Evolutionary conservation across 768 basidiomycete species (phyloP).

Genomic region (Mrakia hoshinonis): DNA sequence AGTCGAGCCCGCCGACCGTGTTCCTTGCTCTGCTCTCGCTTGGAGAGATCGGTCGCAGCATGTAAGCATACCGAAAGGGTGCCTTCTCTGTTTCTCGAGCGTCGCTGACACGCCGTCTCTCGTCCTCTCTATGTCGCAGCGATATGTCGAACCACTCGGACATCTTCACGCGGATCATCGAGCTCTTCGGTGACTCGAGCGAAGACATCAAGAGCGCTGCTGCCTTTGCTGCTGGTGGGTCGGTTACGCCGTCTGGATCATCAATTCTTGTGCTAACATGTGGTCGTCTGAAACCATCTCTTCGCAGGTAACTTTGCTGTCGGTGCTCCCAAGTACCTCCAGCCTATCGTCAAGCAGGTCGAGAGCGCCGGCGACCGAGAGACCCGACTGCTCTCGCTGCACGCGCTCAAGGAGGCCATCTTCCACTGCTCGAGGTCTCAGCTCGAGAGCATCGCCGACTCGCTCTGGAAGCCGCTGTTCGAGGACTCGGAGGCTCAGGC

Average conservation of each 20-base stretch:
- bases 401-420: conserved; percentile 92
- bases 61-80: too few relatives aligned
- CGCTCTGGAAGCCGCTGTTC: conserved; percentile 86
- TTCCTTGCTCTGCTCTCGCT: conserved; percentile 78
- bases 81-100: too few relatives aligned
- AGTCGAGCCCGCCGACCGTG: conserved; percentile 54
- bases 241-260: not conserved
- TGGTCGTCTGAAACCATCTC: too few relatives aligned
- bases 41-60: conserved; percentile 84
- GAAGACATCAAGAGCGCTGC: conserved; percentile 85
- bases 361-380: conserved; percentile 55
- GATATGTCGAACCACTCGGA: conserved; percentile 72
- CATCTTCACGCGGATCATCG: conserved; percentile 29
- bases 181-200: conserved; percentile 65
- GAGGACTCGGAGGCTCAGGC: conserved; percentile 76
- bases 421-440: conserved; percentile 79
- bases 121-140: conserved; percentile 44
- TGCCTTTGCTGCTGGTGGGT: conserved; percentile 80
- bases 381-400: conserved; percentile 74
- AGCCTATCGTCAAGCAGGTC: conserved; percentile 64
- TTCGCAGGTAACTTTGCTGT: conserved; percentile 88
- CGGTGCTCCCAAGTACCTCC: conserved; percentile 80
- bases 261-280: too few relatives aligned
- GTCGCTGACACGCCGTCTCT: too few relatives aligned
- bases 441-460: conserved; percentile 75